Base-by-base conservation (phyloP, 2,329 filamentous ascomycete genomes). In the Phialophora expanda region DNA sequence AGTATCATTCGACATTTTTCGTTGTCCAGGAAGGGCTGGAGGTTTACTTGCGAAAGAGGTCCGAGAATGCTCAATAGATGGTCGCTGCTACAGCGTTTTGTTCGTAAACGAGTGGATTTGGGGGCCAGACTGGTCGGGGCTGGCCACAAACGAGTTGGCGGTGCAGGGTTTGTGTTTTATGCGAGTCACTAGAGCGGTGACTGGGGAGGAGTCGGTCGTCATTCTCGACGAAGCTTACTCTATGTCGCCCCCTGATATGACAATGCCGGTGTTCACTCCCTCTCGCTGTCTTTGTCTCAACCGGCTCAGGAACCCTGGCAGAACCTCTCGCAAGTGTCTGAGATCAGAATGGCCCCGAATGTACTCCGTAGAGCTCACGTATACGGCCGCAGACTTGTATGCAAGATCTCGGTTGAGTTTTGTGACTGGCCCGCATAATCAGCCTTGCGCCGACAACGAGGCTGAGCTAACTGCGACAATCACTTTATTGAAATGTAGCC, bases 11-110 rank as follows among this genome's bases (percentile, higher is more conserved):
- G 24, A 85, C 84, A 1, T 87, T 87, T 74, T 87, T 87, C 70
- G 85, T 87, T 6, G 84, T 87, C 6, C 86, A 87, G 74, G 78
- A 82, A 53, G 85, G 85, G 0, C 73, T 87, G 64, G 79, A 86
- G 53, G 85, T 83, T 61, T 78, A 79, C 67, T 76, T 72, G 46
- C 54, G 75, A 68, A 78, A 60, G 58, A 57, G 66, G 61, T 62
- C 46, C 34, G 54, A 65, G 20, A 54, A 53, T n/a, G 58, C 48
- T 38, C 12, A 53, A 41, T 51, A 61, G 58, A 38, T 26, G 53
- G 28, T 34, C n/a, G 9, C 5, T 20, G 17, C 17, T 44, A n/a
- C 12, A 44, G 1, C 3, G 17, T 44, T 44, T 7, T 6, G 17
- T n/a, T 44, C 38, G 38, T 17, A 20, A 44, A 44, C 17, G 17